phyloP scores from a whole-genome alignment of 2,329 filamentous ascomycete genomes.

The Verticillium klebahnii region DNA sequence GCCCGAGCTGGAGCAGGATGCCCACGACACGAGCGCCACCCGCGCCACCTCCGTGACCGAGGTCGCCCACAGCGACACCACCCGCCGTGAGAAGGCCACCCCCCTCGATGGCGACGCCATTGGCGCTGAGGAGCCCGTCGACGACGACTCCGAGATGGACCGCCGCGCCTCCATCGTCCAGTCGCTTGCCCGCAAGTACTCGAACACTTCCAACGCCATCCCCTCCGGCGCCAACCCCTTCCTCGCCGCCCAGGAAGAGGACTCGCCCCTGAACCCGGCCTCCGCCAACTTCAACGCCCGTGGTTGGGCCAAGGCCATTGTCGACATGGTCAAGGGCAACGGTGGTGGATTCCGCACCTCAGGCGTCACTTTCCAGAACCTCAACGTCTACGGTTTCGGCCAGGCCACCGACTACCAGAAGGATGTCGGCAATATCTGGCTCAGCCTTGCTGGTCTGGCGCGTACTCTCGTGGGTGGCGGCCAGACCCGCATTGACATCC shows the following conservation, averaged over 20 bases:
- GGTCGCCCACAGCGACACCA: slow-evolving; percentile 20
- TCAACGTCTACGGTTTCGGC: slow-evolving; percentile 66
- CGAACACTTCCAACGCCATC: slow-evolving; percentile 36
- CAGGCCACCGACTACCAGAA: slow-evolving; percentile 67
- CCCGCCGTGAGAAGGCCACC: slow-evolving; percentile 13
- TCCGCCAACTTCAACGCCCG: slow-evolving; percentile 49
- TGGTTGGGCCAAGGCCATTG: slow-evolving; percentile 57
- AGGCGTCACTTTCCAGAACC: slow-evolving; percentile 61
- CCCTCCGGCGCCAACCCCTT: slow-evolving; percentile 44
- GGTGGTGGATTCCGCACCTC: slow-evolving; percentile 55
- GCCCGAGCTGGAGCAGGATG: slow-evolving; percentile 21
- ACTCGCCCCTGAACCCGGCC: slow-evolving; percentile 49
- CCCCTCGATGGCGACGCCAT: slow-evolving; percentile 12
- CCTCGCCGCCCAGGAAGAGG: slow-evolving; percentile 35
- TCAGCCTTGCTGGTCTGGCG: slow-evolving; percentile 40
- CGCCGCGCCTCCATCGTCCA: slow-evolving; percentile 50
- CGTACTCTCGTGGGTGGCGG: slow-evolving; percentile 47
- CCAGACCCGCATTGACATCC: slow-evolving; percentile 60
- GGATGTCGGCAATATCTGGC: slow-evolving; percentile 57
- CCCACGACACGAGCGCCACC: slow-evolving; percentile 23
- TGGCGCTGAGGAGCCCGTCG: slow-evolving; percentile 18
- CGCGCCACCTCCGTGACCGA: slow-evolving; percentile 32
- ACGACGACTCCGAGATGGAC: slow-evolving; percentile 38
- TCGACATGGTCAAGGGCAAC: slow-evolving; percentile 45
- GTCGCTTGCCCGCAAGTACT: slow-evolving; percentile 51